A percentile compares a stretch with the other conserved stretches of the same genome.
These are phyloP conservation scores for Eucalyptus tenuipes DNA, from an alignment of 345 rosid genomes.

Conservation along the genomic window DNA sequence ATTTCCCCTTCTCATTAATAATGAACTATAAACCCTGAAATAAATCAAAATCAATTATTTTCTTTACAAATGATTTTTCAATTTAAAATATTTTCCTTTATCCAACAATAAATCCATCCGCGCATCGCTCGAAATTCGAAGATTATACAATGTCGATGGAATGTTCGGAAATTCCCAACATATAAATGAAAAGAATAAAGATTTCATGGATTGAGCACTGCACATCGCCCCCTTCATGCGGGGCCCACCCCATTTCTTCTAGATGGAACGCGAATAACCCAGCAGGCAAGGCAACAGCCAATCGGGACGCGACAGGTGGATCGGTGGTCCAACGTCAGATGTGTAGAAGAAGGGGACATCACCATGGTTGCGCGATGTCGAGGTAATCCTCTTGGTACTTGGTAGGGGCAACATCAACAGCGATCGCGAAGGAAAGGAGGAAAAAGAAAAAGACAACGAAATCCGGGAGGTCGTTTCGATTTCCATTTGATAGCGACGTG, in stretches of 20 bases:
- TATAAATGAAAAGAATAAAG: background rate
- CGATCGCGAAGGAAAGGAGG: background rate
- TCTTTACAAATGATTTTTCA: background rate
- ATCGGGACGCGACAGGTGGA: background rate
- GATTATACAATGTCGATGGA: background rate
- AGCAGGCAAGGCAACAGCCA: rapidly evolving
- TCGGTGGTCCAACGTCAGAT: background rate
- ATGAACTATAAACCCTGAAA: no score
- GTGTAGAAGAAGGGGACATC: no score
- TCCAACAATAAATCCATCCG: background rate
- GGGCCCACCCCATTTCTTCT: background rate
- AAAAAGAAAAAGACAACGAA: background rate
- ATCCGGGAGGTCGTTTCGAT: background rate
- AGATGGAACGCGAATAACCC: background rate
- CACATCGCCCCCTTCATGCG: background rate
- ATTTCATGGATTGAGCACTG: background rate
- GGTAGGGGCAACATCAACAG: background rate
- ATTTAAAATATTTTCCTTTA: background rate
- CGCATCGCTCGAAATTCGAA: background rate
- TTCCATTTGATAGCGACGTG: background rate
- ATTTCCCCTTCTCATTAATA: no score
- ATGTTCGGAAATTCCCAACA: background rate
- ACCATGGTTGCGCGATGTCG: background rate
- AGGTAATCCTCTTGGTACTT: background rate
- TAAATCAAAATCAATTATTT: no score